Evolutionary conservation across 305 asterid species (phyloP).

Genomic region (Plantago coronopus): DNA sequence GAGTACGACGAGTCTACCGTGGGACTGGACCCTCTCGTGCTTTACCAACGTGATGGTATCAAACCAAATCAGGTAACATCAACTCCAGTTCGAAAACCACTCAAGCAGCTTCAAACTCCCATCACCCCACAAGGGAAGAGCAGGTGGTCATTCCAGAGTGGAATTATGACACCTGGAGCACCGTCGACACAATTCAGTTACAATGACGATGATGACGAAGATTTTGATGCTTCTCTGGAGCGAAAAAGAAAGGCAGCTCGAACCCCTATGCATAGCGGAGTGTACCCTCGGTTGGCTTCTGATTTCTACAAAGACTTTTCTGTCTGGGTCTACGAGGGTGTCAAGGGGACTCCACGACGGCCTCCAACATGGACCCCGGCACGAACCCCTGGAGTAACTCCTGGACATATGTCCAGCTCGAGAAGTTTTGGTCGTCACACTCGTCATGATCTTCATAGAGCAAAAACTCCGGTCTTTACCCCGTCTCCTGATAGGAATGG

Average conservation of each 20-base stretch:
- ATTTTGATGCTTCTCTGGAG: conserved; percentile 64
- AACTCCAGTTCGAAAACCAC: conserved; percentile 54
- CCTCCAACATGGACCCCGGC: conserved; percentile 82
- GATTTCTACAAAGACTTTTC: conserved; percentile 85
- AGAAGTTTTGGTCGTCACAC: conserved; percentile 39
- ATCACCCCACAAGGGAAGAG: conserved; percentile 37
- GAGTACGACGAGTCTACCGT: conserved; percentile 76
- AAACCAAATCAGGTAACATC: conserved; percentile 52
- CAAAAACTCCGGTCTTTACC: conserved; percentile 38
- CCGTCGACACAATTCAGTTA: conserved; percentile 33
- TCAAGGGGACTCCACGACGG: conserved; percentile 66
- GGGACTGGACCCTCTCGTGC: conserved; percentile 72
- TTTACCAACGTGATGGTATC: conserved; percentile 65
- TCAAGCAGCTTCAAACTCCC: conserved; percentile 33
- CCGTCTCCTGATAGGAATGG: conserved; percentile 33
- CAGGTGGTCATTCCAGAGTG: conserved; percentile 47
- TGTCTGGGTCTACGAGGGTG: conserved; percentile 72
- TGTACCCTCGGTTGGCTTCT: conserved; percentile 63
- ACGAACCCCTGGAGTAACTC: conserved; percentile 48
- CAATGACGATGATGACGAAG: conserved; percentile 31
- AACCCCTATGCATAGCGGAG: conserved; percentile 59
- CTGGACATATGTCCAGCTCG: conserved; percentile 28
- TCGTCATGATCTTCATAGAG: conserved; percentile 30
- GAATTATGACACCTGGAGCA: conserved; percentile 36
- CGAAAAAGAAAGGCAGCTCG: conserved; percentile 37